Evolutionary conservation across 495 filamentous ascomycete genomes (phyloP), one percentile per base, ranked within the genome.

Genomic region (Podospora didyma): DNA sequence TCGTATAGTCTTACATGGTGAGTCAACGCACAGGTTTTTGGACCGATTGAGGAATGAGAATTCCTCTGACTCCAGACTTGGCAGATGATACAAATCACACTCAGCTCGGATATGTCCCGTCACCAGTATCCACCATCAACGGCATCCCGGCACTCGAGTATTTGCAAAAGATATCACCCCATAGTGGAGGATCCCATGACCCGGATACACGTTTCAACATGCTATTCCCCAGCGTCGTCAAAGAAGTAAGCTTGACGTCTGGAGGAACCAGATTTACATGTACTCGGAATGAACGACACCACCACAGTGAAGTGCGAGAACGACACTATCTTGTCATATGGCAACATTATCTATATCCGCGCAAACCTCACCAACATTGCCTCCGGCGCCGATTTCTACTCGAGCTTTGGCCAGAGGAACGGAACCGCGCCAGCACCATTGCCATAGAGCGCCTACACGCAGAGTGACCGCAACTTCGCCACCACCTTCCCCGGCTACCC

Each of bases 171-270:
- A 20, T 17, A 2, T 51, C 63, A 10, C 11, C 51, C 4, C 17
- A 11, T 2, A 35, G 9, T 12, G 46, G 48, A 21, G 17, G 19
- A 7, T 22, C 37, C 9, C 70, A 75, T 12, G 72, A 75, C 39
- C 62, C 64, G 1, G 71, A 72, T 41, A 63, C 72, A 11, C 66
- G 62, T 9, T 75, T 62, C 57, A 68, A 68, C 46, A 19, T 46
- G 10, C 26, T 66, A 2, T 60, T 65, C 16, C 54, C 21, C 2
- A 61, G 45, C 14, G 11, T 61, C 0, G 28, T 52, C 16, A 56
- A 48, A 20, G 35, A 48, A 20, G 55, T 46, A 28, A 53, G 19
- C 17, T 21, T 45, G 0, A 7, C 9, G 21, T 41, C 39, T 0
- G n/a, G 10, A 16, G 12, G n/a, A 16, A 5, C 9, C 21, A 6